Evolutionary conservation across 176 grass and related monocot species (phyloP).

Genomic region (Poa annua): DNA sequence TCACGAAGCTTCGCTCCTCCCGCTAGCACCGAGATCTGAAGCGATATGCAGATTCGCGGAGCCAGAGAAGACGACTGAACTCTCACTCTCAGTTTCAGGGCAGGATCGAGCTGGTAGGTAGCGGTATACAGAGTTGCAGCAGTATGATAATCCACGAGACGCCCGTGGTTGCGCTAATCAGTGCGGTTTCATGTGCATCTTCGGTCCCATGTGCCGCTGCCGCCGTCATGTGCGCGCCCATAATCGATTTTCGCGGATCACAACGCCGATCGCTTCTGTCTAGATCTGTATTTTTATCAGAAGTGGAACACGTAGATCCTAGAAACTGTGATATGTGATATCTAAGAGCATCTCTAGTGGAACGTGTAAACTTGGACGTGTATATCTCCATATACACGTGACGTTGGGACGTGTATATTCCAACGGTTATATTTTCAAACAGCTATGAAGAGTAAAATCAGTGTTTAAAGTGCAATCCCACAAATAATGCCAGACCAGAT

Average conservation of each 20-base stretch:
- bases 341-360: too few relatives aligned
- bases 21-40: slow-evolving; percentile 8
- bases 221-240: slow-evolving; percentile 27
- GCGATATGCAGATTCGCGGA: background rate
- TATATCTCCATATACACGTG: too few relatives aligned
- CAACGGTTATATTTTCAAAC: too few relatives aligned
- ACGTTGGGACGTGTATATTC: too few relatives aligned
- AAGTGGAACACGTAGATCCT: too few relatives aligned
- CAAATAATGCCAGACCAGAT: too few relatives aligned
- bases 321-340: too few relatives aligned
- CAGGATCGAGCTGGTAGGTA: slow-evolving; percentile 26
- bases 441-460: too few relatives aligned
- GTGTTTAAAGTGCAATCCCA: too few relatives aligned
- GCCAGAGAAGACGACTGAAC: background rate
- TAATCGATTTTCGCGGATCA: slow-evolving; percentile 3
- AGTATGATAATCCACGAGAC: background rate
- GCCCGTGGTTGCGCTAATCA: slow-evolving; percentile 36
- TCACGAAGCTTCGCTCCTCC: background rate
- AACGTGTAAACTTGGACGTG: too few relatives aligned
- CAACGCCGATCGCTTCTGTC: background rate
- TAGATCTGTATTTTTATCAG: too few relatives aligned
- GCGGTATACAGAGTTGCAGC: background rate
- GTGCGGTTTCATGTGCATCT: slow-evolving; percentile 41
- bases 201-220: slow-evolving; percentile 35
- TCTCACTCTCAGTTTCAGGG: background rate